Evolutionary conservation across 2,329 filamentous ascomycete genomes (phyloP), one percentile per base, ranked within the genome.

Genomic region (Colletotrichum simmondsii): DNA sequence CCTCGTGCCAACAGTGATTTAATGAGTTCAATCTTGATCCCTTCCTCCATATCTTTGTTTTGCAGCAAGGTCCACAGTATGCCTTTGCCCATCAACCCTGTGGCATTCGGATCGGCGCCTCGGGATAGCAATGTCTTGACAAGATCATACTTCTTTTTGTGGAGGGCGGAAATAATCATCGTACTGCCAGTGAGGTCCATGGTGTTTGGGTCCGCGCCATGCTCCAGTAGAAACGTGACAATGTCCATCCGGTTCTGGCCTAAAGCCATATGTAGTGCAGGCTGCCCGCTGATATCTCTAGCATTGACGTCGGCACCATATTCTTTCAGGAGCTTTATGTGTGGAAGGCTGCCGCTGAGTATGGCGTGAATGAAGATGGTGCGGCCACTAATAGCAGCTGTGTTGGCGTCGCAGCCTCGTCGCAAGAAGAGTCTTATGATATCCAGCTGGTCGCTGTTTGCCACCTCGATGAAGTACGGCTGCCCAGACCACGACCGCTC

Each of bases 341-440:
- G 58, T 1, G 73, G 65, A 2, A 72, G 65, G n/a, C 66, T 72
- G 19, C 74, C 72, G 11, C 65, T 73, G 22, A 76, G 73, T 6
- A 78, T 67, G 0, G 81, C 82, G 14, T 82, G 68, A 1, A 76
- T 75, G 1, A 83, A 73, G 10, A 83, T 60, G 0, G 78, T 77
- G n/a, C 74, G 78, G 0, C 81, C 81, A 2, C 75, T 78, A 8
- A 80, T 66, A 30, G 82, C 80, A 4, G 68, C 76, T 0, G 78
- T 75, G 14, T 79, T 80, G 1, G 78, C 65, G 5, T 80, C 77
- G n/a, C 85, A 85, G 7, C 85, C 85, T 32, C 75, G 76, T 12
- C 78, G 74, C 12, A 82, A 75, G 61, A 83, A 74, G 24, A 79
- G 65, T 19, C 68, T 68, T 46, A 78, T 58, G 32, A 73, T 68